phyloP scores from a whole-genome alignment of 768 basidiomycete genomes.

The Pleurotus platypus region DNA sequence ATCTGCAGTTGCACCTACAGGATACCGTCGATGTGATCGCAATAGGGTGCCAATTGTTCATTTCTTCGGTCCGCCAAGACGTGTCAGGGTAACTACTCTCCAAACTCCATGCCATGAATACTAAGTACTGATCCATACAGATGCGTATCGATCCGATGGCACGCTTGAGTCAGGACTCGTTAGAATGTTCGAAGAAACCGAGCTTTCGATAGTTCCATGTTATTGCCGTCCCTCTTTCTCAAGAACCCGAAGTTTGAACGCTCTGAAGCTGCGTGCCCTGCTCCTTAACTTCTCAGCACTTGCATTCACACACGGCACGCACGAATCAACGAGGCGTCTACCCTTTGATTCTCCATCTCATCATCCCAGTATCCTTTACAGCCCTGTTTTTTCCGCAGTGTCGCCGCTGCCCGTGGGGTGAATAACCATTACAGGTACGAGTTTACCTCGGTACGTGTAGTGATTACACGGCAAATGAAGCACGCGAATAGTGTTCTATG shows the following conservation, averaged over 20 bases:
- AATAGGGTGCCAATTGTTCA: not conserved
- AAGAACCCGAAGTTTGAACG: too few species aligned
- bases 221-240: not conserved
- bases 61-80: too few species aligned
- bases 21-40: not conserved
- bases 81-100: too few species aligned
- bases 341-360: not conserved
- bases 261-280: too few species aligned
- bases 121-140: not conserved
- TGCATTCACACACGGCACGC: not conserved
- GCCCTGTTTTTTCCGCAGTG: not conserved
- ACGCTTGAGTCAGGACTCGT: not conserved
- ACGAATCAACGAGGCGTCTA: constrained; percentile 4
- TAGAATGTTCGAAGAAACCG: not conserved
- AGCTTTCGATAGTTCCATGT: not conserved
- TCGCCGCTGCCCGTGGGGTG: constrained; percentile 3
- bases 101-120: too few species aligned
- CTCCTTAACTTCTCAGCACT: too few species aligned
- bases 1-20: not conserved
- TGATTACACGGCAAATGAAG: not conserved
- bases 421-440: not conserved
- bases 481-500: too few species aligned
- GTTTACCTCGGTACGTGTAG: not conserved
- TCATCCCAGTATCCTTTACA: too few species aligned
- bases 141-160: not conserved